Conservation (phyloP, 495 filamentous ascomycete species). For the Neurospora hispaniola region DNA sequence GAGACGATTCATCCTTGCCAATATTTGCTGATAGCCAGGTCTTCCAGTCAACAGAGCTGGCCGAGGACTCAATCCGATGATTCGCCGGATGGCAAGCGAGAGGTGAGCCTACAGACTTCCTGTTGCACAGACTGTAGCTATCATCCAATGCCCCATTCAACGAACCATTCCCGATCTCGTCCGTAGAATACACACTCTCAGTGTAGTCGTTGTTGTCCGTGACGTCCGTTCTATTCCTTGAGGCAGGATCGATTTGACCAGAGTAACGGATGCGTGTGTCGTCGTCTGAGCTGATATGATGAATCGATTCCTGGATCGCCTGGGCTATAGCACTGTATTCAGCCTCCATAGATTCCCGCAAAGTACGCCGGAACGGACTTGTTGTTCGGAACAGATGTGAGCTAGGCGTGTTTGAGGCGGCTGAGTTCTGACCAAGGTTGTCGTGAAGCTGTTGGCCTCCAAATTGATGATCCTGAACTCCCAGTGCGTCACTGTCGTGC, state of each 20-base stretch:
- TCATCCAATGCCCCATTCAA: neutral
- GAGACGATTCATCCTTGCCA: conserved; percentile 33
- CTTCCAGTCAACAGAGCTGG: conserved; percentile 44
- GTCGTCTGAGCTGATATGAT: neutral
- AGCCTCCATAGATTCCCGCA: conserved; percentile 32
- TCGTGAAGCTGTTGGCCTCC: conserved; percentile 4
- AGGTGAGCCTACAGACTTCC: conserved; percentile 1
- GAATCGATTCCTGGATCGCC: conserved; percentile 15
- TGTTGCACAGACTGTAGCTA: neutral
- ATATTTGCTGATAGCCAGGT: conserved; percentile 41
- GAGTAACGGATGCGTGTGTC: conserved; percentile 17
- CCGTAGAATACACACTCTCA: conserved; percentile 35
- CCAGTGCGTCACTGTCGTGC: neutral
- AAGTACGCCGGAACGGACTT: conserved; percentile 46
- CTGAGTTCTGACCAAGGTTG: conserved; percentile 18
- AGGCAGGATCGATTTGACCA: conserved; percentile 12
- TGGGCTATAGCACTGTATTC: conserved; percentile 13
- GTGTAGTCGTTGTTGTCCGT: conserved; percentile 24
- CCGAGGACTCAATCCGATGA: conserved; percentile 27
- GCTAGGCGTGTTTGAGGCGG: conserved; percentile 34
- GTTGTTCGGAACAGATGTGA: conserved; percentile 39
- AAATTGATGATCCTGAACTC: neutral
- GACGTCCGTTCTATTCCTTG: conserved; percentile 19
- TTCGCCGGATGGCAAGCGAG: conserved; percentile 15
- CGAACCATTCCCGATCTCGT: conserved; percentile 9